A percentile compares a stretch with the other conserved stretches of the same genome.
phyloP scores from a whole-genome alignment of 805 yeast species.

The Nakazawaea anatomiae region DNA sequence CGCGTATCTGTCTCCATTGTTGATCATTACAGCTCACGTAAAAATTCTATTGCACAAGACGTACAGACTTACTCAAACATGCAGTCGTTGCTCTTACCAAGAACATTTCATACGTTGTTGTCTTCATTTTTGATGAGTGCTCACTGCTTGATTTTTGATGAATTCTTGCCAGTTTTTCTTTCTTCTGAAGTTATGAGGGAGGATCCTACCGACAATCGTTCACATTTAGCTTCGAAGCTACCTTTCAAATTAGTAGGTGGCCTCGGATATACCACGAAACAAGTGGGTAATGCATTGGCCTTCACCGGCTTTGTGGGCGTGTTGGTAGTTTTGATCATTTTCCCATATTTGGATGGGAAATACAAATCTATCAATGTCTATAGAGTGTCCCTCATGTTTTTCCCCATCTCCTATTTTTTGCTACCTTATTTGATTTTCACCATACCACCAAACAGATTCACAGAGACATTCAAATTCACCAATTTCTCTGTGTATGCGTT shows the following conservation, averaged over 20 bases:
- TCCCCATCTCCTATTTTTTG: conserved; percentile 38
- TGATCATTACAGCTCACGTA: background rate
- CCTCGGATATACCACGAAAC: conserved; percentile 37
- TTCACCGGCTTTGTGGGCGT: conserved; percentile 50
- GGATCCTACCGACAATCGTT: background rate
- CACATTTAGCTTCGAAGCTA: conserved; percentile 25
- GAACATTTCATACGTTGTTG: conserved; percentile 12
- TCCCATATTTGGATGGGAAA: conserved; percentile 44
- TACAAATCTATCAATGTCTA: conserved; percentile 39
- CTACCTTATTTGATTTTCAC: conserved; percentile 45
- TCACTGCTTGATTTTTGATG: conserved; percentile 43
- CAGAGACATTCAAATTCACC: background rate
- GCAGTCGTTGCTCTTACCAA: conserved; percentile 15
- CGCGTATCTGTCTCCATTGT: conserved; percentile 6
- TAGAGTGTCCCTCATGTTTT: conserved; percentile 30
- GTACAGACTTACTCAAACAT: background rate
- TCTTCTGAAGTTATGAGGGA: background rate
- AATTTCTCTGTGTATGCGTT: conserved; percentile 21
- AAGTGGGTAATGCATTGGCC: conserved; percentile 46
- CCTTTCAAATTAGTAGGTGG: conserved; percentile 50
- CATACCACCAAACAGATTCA: conserved; percentile 17
- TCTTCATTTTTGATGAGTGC: conserved; percentile 37
- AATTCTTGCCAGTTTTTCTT: conserved; percentile 50
- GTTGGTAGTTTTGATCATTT: conserved; percentile 40
- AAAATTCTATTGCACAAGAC: background rate